Conservation (phyloP, 495 filamentous ascomycete species). For the Elasticomyces elasticus region DNA sequence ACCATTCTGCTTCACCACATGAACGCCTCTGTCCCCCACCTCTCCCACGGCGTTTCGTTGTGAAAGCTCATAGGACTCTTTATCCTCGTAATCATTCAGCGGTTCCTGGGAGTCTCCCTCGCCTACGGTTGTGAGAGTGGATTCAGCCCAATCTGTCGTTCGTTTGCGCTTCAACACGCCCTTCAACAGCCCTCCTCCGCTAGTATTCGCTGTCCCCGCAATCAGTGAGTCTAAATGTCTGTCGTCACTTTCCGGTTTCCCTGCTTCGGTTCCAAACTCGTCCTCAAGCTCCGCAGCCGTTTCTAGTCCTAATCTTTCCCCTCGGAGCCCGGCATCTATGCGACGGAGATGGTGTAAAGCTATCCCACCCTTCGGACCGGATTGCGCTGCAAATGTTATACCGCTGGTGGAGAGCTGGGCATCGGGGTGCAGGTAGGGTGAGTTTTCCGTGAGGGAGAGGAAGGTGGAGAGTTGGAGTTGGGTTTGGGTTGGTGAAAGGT, state of each 20-base stretch:
- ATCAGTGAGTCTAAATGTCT: slow-evolving; percentile 13
- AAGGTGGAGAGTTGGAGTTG: slow-evolving; percentile 49
- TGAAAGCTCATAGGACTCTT: slow-evolving; percentile 40
- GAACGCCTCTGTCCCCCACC: slow-evolving; percentile 30
- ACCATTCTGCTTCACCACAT: slow-evolving; percentile 12
- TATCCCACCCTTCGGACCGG: slow-evolving; percentile 43
- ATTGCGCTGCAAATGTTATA: slow-evolving; percentile 39
- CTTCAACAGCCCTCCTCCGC: too few species aligned
- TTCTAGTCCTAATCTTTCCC: slow-evolving; percentile 46
- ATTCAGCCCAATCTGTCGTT: slow-evolving; percentile 16
- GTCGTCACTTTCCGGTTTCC: slow-evolving; percentile 15
- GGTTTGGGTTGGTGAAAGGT: slow-evolving; percentile 44
- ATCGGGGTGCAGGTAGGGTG: slow-evolving; percentile 58
- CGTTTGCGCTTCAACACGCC: slow-evolving; percentile 8
- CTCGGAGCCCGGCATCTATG: slow-evolving; percentile 53
- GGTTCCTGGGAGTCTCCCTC: neutral
- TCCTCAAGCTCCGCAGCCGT: slow-evolving; percentile 12
- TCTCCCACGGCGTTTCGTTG: slow-evolving; percentile 32
- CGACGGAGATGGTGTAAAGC: slow-evolving; percentile 56
- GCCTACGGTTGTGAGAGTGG: neutral
- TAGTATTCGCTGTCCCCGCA: neutral
- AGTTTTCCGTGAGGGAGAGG: slow-evolving; percentile 43
- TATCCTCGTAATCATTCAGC: slow-evolving; percentile 41
- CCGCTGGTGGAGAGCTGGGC: slow-evolving; percentile 52
- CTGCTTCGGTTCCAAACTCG: slow-evolving; percentile 6